A percentile compares a stretch with the other conserved stretches of the same genome.
phyloP scores from a whole-genome alignment of 805 yeast genomes.

The Cephaloascus albidus region DNA sequence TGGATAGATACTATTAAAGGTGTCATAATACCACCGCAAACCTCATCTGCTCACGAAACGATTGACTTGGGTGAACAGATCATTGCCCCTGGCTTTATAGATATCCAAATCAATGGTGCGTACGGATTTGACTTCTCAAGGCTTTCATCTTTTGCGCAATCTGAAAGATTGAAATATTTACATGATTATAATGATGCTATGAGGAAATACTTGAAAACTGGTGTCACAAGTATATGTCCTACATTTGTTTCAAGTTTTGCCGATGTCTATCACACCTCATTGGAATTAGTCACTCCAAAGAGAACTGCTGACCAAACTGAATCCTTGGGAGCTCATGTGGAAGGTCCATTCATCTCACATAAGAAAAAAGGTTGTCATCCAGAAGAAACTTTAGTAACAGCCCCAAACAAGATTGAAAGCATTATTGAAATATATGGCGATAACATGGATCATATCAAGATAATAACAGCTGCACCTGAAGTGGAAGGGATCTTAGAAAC shows the following conservation, averaged over 20 bases:
- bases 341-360: slow-evolving; percentile 47
- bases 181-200: slow-evolving; percentile 31
- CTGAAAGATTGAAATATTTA: slow-evolving; percentile 19
- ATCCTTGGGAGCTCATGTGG: slow-evolving; percentile 49
- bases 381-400: slow-evolving; percentile 30
- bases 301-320: slow-evolving; percentile 25
- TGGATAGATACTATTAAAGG: slow-evolving; percentile 33
- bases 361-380: slow-evolving; percentile 45
- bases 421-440: slow-evolving; percentile 28
- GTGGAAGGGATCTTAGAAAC: slow-evolving; percentile 33
- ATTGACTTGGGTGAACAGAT: slow-evolving; percentile 38
- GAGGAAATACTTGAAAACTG: slow-evolving; percentile 37
- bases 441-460: slow-evolving; percentile 21
- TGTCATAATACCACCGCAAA: slow-evolving; percentile 23
- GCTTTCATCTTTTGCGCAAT: slow-evolving; percentile 14
- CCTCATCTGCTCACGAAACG: slow-evolving; percentile 7
- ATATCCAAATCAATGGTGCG: slow-evolving; percentile 50
- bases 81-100: slow-evolving; percentile 47
- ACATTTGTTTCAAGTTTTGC: slow-evolving; percentile 45
- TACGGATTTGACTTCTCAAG: slow-evolving; percentile 45
- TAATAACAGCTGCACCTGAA: slow-evolving; percentile 46
- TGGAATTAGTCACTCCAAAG: slow-evolving; percentile 30
- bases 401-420: slow-evolving; percentile 17
- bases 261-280: slow-evolving; percentile 35
- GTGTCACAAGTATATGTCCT: slow-evolving; percentile 48